Conservation (phyloP, 768 basidiomycete species). For the Psilocybe sp. region DNA sequence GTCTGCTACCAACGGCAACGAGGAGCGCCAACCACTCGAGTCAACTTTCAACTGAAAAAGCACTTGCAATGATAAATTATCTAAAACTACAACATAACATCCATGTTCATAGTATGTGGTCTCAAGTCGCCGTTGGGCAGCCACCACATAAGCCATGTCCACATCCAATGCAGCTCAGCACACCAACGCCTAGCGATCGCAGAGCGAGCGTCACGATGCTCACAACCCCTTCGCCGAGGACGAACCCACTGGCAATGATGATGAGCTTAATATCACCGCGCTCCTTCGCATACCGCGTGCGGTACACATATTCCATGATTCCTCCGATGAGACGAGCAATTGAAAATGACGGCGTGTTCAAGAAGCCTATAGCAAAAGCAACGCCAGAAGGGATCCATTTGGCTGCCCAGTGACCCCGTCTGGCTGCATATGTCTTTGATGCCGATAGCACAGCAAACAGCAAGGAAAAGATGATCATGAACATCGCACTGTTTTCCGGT, state of each 20-base stretch:
- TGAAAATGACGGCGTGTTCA: slow-evolving; percentile 95
- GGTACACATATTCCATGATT: slow-evolving; percentile 70
- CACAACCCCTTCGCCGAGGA: slow-evolving; percentile 90
- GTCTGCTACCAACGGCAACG: not conserved
- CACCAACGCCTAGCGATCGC: slow-evolving; percentile 71
- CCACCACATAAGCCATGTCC: slow-evolving; percentile 69
- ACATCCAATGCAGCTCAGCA: slow-evolving; percentile 87
- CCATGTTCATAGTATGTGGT: not conserved
- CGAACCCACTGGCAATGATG: slow-evolving; percentile 91
- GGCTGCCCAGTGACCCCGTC: slow-evolving; percentile 49
- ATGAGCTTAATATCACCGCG: slow-evolving; percentile 70
- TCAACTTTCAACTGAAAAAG: not conserved
- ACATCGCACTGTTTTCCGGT: slow-evolving; percentile 67
- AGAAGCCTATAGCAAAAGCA: slow-evolving; percentile 92
- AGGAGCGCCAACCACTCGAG: not conserved
- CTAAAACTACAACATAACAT: not conserved
- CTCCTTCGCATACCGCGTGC: slow-evolving; percentile 48
- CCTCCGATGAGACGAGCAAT: slow-evolving; percentile 90
- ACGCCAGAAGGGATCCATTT: slow-evolving; percentile 90
- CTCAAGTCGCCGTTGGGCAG: slow-evolving; percentile 41
- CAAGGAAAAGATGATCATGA: slow-evolving; percentile 78
- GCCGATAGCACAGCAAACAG: slow-evolving; percentile 68
- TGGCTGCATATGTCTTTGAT: slow-evolving; percentile 58
- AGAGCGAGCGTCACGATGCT: slow-evolving; percentile 78
- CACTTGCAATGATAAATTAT: not conserved